Evolutionary conservation across 2,329 filamentous ascomycete genomes (phyloP).

Genomic region (Talaromyces sp.): DNA sequence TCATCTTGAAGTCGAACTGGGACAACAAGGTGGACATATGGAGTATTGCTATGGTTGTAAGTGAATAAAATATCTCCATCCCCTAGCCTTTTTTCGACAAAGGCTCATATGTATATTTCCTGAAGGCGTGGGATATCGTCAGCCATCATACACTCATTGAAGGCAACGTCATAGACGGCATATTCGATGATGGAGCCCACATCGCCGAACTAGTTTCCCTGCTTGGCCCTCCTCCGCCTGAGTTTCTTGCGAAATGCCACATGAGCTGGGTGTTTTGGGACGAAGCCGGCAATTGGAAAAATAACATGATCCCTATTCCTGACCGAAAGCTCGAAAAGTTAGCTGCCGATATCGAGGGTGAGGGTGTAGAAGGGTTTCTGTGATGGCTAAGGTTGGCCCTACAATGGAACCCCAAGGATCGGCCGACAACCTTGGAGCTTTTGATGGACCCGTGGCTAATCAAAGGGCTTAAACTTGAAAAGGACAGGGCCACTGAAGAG

Average conservation of each 20-base stretch:
- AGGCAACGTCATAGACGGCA: too few relatives aligned
- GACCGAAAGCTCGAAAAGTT: not conserved
- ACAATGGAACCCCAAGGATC: not conserved
- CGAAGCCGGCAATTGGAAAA: too few relatives aligned
- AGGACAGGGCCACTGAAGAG: too few relatives aligned
- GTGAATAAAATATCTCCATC: too few relatives aligned
- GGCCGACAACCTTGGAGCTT: not conserved
- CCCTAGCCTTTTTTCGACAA: too few relatives aligned
- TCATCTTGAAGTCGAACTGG: too few relatives aligned
- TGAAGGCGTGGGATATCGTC: too few relatives aligned
- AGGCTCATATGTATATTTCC: too few relatives aligned
- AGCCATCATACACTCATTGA: too few relatives aligned
- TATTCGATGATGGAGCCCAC: conserved; percentile 1
- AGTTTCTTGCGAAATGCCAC: not conserved
- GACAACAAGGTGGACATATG: too few relatives aligned
- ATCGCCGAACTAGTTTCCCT: conserved; percentile 1
- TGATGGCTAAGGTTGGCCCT: not conserved
- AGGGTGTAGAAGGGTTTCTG: not conserved
- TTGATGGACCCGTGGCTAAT: not conserved
- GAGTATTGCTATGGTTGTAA: too few relatives aligned
- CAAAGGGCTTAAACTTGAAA: not conserved
- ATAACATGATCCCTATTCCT: too few relatives aligned
- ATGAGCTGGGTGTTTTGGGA: not conserved
- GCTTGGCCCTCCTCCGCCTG: not conserved
- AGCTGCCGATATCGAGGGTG: conserved; percentile 7